Conservation (phyloP, 192 early-diverging fungal species). For the Linnemannia schmuckeri region DNA sequence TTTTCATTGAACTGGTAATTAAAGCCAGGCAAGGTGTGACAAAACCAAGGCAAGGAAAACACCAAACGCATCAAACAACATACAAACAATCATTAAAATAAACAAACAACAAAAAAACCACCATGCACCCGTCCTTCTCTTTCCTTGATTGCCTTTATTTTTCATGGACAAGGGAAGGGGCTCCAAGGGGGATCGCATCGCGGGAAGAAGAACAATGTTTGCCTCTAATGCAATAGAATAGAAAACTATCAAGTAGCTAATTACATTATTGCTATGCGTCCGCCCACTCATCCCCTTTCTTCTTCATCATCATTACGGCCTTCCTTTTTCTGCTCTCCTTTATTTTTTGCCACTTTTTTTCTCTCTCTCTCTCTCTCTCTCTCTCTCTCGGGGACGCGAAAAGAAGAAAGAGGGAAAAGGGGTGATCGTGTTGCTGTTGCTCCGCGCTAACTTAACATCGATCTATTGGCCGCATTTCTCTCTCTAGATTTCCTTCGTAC, state of each 20-base stretch:
- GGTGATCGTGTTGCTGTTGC: neutral
- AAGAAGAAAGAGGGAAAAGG: neutral
- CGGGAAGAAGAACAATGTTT: neutral
- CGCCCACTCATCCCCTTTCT: too few species aligned
- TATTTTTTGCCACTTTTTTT: neutral
- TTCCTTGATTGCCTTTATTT: constrained; percentile 7
- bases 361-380: neutral
- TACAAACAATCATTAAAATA: neutral
- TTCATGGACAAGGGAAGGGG: neutral
- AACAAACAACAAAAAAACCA: neutral
- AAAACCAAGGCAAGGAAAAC: too few species aligned
- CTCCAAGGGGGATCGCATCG: neutral
- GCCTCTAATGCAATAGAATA: too few species aligned
- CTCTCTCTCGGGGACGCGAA: too few species aligned
- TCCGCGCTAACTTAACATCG: neutral
- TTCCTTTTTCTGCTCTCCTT: neutral
- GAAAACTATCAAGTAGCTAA: too few species aligned
- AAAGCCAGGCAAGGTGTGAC: too few species aligned
- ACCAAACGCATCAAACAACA: too few species aligned
- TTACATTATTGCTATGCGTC: too few species aligned
- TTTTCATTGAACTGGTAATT: too few species aligned
- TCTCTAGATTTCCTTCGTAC: neutral
- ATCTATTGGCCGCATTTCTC: neutral
- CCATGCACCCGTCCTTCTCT: neutral
- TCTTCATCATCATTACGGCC: neutral